These are phyloP conservation scores for Podospora tetraspora DNA, from an alignment of 495 filamentous ascomycete species.

Conservation along the genomic window DNA sequence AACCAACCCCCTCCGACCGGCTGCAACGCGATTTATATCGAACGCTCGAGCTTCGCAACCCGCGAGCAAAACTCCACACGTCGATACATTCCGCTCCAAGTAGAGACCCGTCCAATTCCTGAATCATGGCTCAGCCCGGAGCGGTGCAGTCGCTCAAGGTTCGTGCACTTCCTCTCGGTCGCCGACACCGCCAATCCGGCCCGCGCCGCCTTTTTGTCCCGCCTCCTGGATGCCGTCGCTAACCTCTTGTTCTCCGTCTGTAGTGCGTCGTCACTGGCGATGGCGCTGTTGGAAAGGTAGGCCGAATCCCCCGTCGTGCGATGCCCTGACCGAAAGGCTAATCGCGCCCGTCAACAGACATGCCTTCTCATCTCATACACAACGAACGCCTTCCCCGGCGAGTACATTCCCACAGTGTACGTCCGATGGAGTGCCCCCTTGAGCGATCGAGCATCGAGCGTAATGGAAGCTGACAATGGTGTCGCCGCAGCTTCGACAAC, in stretches of 20 bases:
- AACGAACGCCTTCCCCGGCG: constrained; percentile 97
- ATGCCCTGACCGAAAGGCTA: constrained; percentile 20
- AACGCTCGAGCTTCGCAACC: constrained; percentile 4
- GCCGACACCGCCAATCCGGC: constrained; percentile 18
- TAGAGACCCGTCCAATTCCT: constrained; percentile 3
- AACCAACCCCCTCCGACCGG: constrained; percentile 14
- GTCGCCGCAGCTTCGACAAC: constrained; percentile 83
- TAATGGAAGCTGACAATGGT: constrained; percentile 25
- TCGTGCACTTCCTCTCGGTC: constrained; percentile 18
- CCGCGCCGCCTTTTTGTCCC: background rate
- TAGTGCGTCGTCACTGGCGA: constrained; percentile 98
- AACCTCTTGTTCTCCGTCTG: constrained; percentile 23
- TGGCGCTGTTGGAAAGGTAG: constrained; percentile 96
- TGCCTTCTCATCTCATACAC: constrained; percentile 99
- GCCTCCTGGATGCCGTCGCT: constrained; percentile 6
- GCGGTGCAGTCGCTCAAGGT: constrained; percentile 54
- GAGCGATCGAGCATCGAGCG: constrained; percentile 65
- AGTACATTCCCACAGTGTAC: constrained; percentile 99
- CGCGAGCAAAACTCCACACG: constrained; percentile 1
- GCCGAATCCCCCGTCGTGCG: constrained; percentile 23
- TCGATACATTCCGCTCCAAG: background rate
- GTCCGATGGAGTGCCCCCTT: constrained; percentile 31
- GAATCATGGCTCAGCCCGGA: constrained; percentile 48
- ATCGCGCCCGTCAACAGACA: constrained; percentile 58
- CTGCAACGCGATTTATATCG: constrained; percentile 16